Base-by-base conservation (phyloP, 768 basidiomycete species). In the Lanmaoa rubissima region DNA sequence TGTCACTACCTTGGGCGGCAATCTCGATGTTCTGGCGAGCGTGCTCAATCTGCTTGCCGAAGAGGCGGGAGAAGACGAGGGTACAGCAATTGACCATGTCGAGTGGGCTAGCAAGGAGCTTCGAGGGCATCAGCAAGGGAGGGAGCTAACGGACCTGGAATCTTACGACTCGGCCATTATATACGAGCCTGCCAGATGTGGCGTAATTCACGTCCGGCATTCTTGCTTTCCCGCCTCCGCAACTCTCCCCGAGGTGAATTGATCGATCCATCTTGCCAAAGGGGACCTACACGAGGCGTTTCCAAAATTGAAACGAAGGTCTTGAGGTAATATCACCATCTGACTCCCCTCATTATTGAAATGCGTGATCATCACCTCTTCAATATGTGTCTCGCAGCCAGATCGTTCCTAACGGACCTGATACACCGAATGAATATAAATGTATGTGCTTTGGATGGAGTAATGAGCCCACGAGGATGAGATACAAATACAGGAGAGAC, bases 271-370 rank as follows among this genome's bases (percentile, higher is more conserved):
- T 39, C 59, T 54, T 49, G 60, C 55, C 48, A 58, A 55, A 57
- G 58, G 58, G 56, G 65, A 41, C 61, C 17, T 48, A 53, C 65
- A 70, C 61, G 69, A 70, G 69, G 69, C 60, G 26, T 45, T 45
- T 65, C 58, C 61, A 63, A 66, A 55, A 63, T 67, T 60, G 68
- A 68, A 55, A 50, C 54, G 46, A 63, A 55, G 43, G 19, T 35
- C 57, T 62, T 74, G 69, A 72, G 59, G 73, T 72, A 72, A 73
- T 72, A 65, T 70, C 62, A 68, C 65, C 53, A 53, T 57, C 55
- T 67, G 49, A 43, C 48, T 45, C 60, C 48, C 61, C 57, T 57
- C 68, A 60, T 61, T 60, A 67, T 55, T 70, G 62, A 70, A 68
- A 68, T 70, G 64, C 63, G 63, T 66, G 72, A 73, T 73, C 59